Conservation (phyloP, 2,329 filamentous ascomycete species). For the Botrytis byssoidea region DNA sequence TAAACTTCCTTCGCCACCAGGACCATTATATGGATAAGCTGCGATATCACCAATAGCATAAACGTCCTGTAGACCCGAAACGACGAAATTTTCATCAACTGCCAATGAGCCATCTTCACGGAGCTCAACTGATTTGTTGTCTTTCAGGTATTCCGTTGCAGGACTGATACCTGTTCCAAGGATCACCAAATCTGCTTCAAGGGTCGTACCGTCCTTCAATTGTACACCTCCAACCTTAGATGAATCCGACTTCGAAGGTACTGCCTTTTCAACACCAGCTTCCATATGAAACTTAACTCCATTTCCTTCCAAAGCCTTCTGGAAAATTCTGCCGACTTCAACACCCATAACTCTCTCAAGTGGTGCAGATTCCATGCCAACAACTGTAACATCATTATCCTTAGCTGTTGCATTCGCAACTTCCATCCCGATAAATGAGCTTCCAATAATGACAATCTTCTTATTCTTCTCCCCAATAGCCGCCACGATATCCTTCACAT, state of each 20-base stretch:
- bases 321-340: slow-evolving; percentile 77
- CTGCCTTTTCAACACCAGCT: slow-evolving; percentile 79
- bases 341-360: slow-evolving; percentile 83
- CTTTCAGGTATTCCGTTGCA: slow-evolving; percentile 76
- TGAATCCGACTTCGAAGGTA: slow-evolving; percentile 64
- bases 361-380: slow-evolving; percentile 85
- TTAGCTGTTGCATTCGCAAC: slow-evolving; percentile 79
- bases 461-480: slow-evolving; percentile 82
- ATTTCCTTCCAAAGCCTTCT: slow-evolving; percentile 74
- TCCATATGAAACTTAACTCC: slow-evolving; percentile 86
- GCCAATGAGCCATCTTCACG: slow-evolving; percentile 82
- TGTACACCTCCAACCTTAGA: slow-evolving; percentile 75
- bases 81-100: slow-evolving; percentile 76
- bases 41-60: slow-evolving; percentile 96
- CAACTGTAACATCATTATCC: slow-evolving; percentile 78
- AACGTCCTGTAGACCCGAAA: slow-evolving; percentile 75
- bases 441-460: slow-evolving; percentile 89
- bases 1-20: slow-evolving; percentile 70
- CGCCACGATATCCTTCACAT: slow-evolving; percentile 73
- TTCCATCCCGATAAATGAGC: slow-evolving; percentile 98
- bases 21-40: slow-evolving; percentile 89
- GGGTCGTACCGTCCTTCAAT: slow-evolving; percentile 79
- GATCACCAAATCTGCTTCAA: slow-evolving; percentile 87
- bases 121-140: slow-evolving; percentile 67
- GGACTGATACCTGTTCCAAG: slow-evolving; percentile 87